Evolutionary conservation across 371 early-diverging fungal genomes (phyloP), one percentile per base, ranked within the genome.

Genomic region (Rhizopus microsporus): DNA sequence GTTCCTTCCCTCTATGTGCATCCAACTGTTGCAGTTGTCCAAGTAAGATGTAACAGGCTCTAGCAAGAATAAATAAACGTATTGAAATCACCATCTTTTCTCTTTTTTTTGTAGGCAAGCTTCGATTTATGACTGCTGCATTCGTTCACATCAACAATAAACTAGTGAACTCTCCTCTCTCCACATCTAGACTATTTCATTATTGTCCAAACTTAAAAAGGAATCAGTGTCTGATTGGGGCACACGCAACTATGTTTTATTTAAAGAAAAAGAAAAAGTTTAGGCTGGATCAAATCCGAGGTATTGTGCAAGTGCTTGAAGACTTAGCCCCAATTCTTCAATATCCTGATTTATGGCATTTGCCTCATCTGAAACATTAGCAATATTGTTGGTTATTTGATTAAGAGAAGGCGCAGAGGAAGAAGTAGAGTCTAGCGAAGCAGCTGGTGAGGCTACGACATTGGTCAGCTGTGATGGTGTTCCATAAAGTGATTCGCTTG

Each of bases 281-380:
- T 69, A 56, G 1, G 59, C 39, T 16, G 75, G 64, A 40, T 75
- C 71, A 56, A 75, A 71, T 1, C 75, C 78, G 32, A 78, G 64
- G 44, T 78, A 71, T 10, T 72, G 63, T n/a, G 71, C 74, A 3
- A 77, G 46, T 15, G 69, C 64, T 31, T 74, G 72, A 35, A 77
- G 63, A 33, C 68, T 68, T 3, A 52, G 52, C 6, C 69, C 78
- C 4, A 77, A 51, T 30, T 66, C 67, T 39, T 75, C 71, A 40
- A 78, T 78, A 38, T 72, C 68, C 37, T 71, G 63, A 37, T 59
- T 72, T 8, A 77, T 59, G 15, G 63, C 62, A 50, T 71, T 66
- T 4, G 76, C 72, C 7, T 72, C 54, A 34, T 56, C 56, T 5
- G 63, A 42, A 5, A 68, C 52, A 16, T 54, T 54, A 0, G 60